Evolutionary conservation across 805 yeast genomes (phyloP).

Genomic region (Starmerella geochares): DNA sequence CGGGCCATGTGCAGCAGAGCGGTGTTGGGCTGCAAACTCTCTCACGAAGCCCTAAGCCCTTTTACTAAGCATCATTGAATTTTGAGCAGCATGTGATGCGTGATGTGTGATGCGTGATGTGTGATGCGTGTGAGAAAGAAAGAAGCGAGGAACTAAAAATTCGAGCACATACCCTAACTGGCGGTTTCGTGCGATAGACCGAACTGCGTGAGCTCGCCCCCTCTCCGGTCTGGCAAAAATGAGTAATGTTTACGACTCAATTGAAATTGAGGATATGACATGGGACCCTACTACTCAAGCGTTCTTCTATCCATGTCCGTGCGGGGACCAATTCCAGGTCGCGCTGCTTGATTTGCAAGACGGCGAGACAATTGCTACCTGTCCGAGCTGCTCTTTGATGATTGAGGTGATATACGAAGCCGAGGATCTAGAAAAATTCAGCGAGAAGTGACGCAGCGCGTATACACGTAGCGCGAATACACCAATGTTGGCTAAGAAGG

Average conservation of each 20-base stretch:
- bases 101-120: no score
- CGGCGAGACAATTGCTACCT: constrained; percentile 81
- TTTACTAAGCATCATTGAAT: not conserved
- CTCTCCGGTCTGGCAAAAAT: not conserved
- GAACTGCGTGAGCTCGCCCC: no score
- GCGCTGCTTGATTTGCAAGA: constrained; percentile 73
- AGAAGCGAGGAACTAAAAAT: no score
- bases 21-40: not conserved
- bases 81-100: no score
- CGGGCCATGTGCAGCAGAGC: not conserved
- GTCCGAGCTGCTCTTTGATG: constrained; percentile 93
- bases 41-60: constrained; percentile 9
- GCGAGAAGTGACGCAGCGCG: not conserved
- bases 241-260: constrained; percentile 59
- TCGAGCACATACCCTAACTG: no score
- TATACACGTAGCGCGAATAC: no score
- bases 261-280: constrained; percentile 94
- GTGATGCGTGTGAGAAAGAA: no score
- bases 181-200: no score
- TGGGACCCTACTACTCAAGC: constrained; percentile 73
- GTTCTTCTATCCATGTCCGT: constrained; percentile 93
- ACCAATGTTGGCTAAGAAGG: no score
- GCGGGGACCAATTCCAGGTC: constrained; percentile 91
- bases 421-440: constrained; percentile 29
- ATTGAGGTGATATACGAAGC: constrained; percentile 80